These are phyloP conservation scores for Penicillium dipodomyicola DNA, from an alignment of 495 filamentous ascomycete genomes.

Conservation along the genomic window DNA sequence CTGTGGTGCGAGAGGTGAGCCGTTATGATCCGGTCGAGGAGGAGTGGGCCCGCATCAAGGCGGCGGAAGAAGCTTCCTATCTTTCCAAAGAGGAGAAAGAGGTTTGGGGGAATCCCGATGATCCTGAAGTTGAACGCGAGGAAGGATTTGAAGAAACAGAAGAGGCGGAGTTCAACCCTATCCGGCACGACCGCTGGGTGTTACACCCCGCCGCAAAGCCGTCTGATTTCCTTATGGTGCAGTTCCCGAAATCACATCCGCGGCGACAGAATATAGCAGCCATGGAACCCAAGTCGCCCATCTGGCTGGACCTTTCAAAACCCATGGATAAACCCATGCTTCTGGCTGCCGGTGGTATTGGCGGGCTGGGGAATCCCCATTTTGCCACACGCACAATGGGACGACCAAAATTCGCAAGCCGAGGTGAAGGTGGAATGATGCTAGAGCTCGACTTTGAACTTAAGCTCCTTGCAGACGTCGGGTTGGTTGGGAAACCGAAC, in stretches of 20 bases:
- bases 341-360: slow-evolving; percentile 85
- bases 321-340: slow-evolving; percentile 81
- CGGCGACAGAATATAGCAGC: slow-evolving; percentile 56
- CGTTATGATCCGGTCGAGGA: slow-evolving; percentile 74
- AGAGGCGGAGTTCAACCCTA: slow-evolving; percentile 31
- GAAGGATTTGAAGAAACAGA: slow-evolving; percentile 25
- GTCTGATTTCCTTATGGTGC: slow-evolving; percentile 59
- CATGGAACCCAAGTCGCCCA: slow-evolving; percentile 64
- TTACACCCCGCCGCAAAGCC: slow-evolving; percentile 74
- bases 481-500: slow-evolving; percentile 91
- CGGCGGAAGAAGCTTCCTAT: slow-evolving; percentile 29
- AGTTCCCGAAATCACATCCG: slow-evolving; percentile 58
- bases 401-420: slow-evolving; percentile 82
- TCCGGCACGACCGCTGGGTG: slow-evolving; percentile 70
- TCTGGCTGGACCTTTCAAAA: slow-evolving; percentile 76
- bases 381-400: slow-evolving; percentile 69
- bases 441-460: slow-evolving; percentile 85
- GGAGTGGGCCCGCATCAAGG: slow-evolving; percentile 42
- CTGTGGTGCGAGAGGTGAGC: slow-evolving; percentile 77
- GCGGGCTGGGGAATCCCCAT: slow-evolving; percentile 90
- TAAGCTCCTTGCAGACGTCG: slow-evolving; percentile 92
- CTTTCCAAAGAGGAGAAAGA: slow-evolving; percentile 20
- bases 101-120: slow-evolving; percentile 1
- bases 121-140: neutral
- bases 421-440: slow-evolving; percentile 73